Conservation (phyloP, 2,329 filamentous ascomycete genomes). For the Xylariaceae sp. region DNA sequence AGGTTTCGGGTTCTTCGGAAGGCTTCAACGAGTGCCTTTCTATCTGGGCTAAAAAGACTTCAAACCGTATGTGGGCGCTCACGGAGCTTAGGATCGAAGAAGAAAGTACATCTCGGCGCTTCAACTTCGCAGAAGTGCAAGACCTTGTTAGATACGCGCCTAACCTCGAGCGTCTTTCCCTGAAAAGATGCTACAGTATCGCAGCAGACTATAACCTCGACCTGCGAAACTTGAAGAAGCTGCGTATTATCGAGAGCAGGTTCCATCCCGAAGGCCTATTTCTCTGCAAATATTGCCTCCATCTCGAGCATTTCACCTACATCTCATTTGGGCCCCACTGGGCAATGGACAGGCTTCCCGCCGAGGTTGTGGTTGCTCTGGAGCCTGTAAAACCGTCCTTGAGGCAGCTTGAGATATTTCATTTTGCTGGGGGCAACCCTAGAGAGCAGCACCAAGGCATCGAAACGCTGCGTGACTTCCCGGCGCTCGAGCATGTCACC, state of each 20-base stretch:
- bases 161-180: slow-evolving; percentile 26
- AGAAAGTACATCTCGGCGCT: slow-evolving; percentile 27
- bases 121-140: slow-evolving; percentile 30
- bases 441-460: slow-evolving; percentile 29
- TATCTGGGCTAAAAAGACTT: slow-evolving; percentile 27
- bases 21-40: slow-evolving; percentile 31
- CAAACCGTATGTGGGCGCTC: slow-evolving; percentile 29
- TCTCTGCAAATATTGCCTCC: slow-evolving; percentile 29
- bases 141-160: slow-evolving; percentile 29
- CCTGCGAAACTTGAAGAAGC: slow-evolving; percentile 21
- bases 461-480: slow-evolving; percentile 27
- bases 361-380: slow-evolving; percentile 29
- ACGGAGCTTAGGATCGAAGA: slow-evolving; percentile 27
- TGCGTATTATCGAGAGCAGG: slow-evolving; percentile 29
- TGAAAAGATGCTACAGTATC: slow-evolving; percentile 29
- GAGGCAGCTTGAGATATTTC: slow-evolving; percentile 27
- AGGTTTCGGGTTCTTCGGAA: slow-evolving; percentile 24
- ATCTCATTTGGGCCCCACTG: slow-evolving; percentile 29
- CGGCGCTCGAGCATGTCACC: slow-evolving; percentile 22
- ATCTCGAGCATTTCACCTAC: slow-evolving; percentile 29
- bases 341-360: slow-evolving; percentile 29
- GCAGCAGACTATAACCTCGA: slow-evolving; percentile 28
- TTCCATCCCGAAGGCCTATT: slow-evolving; percentile 29
- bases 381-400: slow-evolving; percentile 23
- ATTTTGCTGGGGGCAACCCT: slow-evolving; percentile 19